Evolutionary conservation across 495 filamentous ascomycete genomes (phyloP).

Genomic region (Achaetomiella virescens): DNA sequence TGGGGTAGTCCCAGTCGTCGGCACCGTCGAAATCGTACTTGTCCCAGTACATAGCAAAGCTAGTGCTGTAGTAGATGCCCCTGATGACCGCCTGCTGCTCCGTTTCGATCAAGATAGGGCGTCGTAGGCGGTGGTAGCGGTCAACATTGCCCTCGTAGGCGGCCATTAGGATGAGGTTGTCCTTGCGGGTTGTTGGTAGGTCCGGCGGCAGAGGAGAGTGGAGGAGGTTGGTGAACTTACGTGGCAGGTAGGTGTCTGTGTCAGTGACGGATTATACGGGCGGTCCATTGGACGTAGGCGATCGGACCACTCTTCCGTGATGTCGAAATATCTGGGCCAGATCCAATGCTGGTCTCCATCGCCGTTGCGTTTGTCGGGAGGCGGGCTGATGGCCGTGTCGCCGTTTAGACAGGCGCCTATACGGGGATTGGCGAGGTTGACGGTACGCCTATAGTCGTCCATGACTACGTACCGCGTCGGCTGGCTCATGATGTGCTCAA

Average conservation of each 20-base stretch:
- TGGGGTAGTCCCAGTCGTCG: not conserved
- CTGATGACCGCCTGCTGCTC: not conserved
- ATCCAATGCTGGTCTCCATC: not conserved
- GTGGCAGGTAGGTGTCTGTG: not conserved
- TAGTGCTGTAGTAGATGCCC: conserved; percentile 15
- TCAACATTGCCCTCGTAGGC: conserved; percentile 18
- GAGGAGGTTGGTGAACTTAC: conserved; percentile 4
- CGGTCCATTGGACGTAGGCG: too few relatives aligned
- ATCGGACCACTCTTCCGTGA: conserved; percentile 14
- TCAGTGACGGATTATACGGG: not conserved
- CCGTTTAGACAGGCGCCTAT: conserved; percentile 13
- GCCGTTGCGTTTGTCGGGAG: not conserved
- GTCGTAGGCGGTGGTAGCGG: conserved; percentile 15
- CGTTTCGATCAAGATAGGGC: not conserved
- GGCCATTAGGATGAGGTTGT: conserved; percentile 16
- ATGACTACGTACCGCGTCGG: conserved; percentile 13
- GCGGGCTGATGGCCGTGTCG: conserved; percentile 13
- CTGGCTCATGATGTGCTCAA: conserved; percentile 7
- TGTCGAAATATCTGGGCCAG: conserved; percentile 7
- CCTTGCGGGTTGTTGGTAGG: conserved; percentile 15
- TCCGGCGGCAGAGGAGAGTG: conserved; percentile 3
- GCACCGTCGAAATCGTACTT: not conserved
- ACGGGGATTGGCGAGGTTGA: conserved; percentile 3
- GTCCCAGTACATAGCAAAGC: conserved; percentile 6
- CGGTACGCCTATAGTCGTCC: conserved; percentile 13